phyloP scores from a whole-genome alignment of 371 early-diverging fungal genomes.

The Chytridium lagenaria region DNA sequence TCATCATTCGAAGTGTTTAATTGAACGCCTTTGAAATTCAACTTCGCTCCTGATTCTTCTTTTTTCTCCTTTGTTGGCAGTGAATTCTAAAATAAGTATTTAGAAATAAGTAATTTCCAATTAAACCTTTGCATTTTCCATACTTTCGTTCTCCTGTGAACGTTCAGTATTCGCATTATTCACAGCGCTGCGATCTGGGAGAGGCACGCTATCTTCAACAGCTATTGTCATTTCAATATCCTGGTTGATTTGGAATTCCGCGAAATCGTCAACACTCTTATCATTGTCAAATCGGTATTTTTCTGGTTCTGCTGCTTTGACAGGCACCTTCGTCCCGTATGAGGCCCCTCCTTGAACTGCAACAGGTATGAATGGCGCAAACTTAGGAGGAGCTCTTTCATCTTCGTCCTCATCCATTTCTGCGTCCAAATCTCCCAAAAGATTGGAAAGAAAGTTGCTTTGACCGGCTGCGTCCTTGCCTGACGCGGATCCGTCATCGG shows the following conservation, averaged over 20 bases:
- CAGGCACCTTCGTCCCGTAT: too few species aligned
- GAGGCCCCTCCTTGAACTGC: too few species aligned
- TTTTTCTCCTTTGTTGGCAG: too few species aligned
- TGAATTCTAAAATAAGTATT: too few species aligned
- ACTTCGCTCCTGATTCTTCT: neutral
- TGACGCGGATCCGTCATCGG: neutral
- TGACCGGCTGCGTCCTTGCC: slow-evolving; percentile 18
- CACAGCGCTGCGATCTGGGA: slow-evolving; percentile 13
- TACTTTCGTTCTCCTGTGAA: too few species aligned
- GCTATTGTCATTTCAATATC: neutral
- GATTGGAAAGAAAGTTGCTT: slow-evolving; percentile 29
- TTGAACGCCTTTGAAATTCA: neutral
- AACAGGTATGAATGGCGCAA: too few species aligned
- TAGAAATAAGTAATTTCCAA: too few species aligned
- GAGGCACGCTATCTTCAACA: neutral
- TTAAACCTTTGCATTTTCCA: too few species aligned
- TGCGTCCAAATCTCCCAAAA: slow-evolving; percentile 41
- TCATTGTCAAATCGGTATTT: too few species aligned
- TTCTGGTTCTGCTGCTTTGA: too few species aligned
- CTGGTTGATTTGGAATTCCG: too few species aligned
- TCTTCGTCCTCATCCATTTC: slow-evolving; percentile 11
- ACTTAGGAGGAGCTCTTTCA: neutral
- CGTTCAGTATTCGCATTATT: neutral
- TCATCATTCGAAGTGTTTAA: neutral
- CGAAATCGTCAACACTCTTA: too few species aligned